phyloP scores from a whole-genome alignment of 2,329 filamentous ascomycete species.

The Monosporascus sp. region DNA sequence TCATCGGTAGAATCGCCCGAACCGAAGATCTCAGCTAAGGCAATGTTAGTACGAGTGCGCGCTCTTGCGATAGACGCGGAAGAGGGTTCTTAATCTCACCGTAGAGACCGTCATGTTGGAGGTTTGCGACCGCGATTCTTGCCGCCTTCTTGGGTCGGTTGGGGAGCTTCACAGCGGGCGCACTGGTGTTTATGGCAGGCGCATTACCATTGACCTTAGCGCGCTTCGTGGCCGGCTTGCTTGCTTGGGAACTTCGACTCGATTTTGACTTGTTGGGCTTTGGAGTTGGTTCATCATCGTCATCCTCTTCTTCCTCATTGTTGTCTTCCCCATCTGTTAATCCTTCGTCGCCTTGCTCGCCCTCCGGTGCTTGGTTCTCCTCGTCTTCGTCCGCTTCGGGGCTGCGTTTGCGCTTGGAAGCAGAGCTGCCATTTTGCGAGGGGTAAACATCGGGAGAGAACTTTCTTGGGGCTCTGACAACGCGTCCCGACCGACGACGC shows the following conservation, averaged over 20 bases:
- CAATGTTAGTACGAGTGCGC: conserved; percentile 10
- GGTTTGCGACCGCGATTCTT: conserved; percentile 45
- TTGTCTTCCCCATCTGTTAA: conserved; percentile 32
- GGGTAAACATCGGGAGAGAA: conserved; percentile 47
- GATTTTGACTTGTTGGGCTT: conserved; percentile 33
- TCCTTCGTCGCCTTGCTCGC: conserved; percentile 37
- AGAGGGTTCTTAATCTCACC: conserved; percentile 34
- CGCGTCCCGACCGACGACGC: conserved; percentile 65
- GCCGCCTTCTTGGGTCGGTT: conserved; percentile 53
- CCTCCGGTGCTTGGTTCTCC: conserved; percentile 32
- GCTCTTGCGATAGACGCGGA: neutral
- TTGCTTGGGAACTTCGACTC: conserved; percentile 39
- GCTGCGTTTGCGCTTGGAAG: conserved; percentile 54
- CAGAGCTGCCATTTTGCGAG: conserved; percentile 27
- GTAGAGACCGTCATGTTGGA: conserved; percentile 50
- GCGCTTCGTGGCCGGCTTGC: conserved; percentile 59
- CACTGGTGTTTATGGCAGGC: conserved; percentile 23
- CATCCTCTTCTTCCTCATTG: conserved; percentile 35
- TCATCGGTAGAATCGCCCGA: conserved; percentile 52
- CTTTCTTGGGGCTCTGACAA: conserved; percentile 55
- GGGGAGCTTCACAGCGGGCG: conserved; percentile 32
- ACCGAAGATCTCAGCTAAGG: conserved; percentile 56
- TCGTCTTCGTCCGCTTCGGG: conserved; percentile 40
- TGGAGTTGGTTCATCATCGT: conserved; percentile 40
- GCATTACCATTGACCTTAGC: conserved; percentile 56